Conservation (phyloP, 495 filamentous ascomycete species). For the Aspergillus cavernicola region DNA sequence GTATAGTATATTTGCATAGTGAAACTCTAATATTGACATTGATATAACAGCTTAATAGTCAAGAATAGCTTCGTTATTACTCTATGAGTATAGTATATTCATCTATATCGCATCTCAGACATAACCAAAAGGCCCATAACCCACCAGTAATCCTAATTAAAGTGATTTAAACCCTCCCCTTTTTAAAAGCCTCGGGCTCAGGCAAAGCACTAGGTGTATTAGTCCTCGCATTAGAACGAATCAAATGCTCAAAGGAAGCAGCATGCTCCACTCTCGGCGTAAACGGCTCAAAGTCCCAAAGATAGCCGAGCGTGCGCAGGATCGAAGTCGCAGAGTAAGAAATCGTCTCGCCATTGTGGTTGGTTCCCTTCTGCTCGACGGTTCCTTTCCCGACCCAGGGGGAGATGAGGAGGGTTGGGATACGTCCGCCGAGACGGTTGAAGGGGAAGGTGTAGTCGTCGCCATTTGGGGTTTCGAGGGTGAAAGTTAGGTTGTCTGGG, state of each 20-base stretch:
- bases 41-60: too few species aligned
- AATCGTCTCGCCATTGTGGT: conserved; percentile 26
- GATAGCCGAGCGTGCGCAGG: conserved; percentile 38
- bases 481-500: conserved; percentile 42
- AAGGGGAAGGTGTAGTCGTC: conserved; percentile 43
- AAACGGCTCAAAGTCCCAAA: conserved; percentile 45
- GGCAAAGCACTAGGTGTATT: conserved; percentile 26
- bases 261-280: conserved; percentile 36
- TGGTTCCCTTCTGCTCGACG: conserved; percentile 46
- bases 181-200: conserved; percentile 8
- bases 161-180: too few species aligned
- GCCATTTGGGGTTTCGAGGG: conserved; percentile 37
- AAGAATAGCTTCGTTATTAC: too few species aligned
- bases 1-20: too few species aligned
- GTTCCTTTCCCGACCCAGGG: conserved; percentile 42
- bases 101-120: too few species aligned
- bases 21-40: too few species aligned
- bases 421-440: conserved; percentile 45
- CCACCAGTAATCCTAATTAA: too few species aligned
- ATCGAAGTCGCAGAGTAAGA: conserved; percentile 40
- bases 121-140: too few species aligned
- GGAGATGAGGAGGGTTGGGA: conserved; percentile 49
- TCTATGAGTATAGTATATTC: too few species aligned
- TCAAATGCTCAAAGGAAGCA: conserved; percentile 42
- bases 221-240: conserved; percentile 17